phyloP scores from a whole-genome alignment of 805 yeast genomes.

The Monosporozyma yasuniensis region DNA sequence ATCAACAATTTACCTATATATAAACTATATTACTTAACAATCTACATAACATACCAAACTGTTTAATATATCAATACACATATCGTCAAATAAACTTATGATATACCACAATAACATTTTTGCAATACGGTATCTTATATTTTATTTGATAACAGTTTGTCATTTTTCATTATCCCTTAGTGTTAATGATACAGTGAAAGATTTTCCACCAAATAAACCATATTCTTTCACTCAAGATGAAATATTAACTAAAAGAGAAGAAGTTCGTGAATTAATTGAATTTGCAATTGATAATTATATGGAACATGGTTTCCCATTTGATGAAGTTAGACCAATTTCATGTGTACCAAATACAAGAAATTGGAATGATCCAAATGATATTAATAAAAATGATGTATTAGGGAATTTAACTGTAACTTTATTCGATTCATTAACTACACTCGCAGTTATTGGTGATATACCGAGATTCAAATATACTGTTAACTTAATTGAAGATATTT shows the following conservation, averaged over 20 bases:
- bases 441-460: conserved; percentile 61
- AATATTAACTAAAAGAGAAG: conserved; percentile 28
- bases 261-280: conserved; percentile 50
- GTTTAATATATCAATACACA: too few species aligned
- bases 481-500: conserved; percentile 31
- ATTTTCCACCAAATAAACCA: not conserved
- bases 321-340: conserved; percentile 67
- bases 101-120: not conserved
- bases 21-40: too few species aligned
- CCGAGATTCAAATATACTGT: conserved; percentile 43
- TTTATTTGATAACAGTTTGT: not conserved
- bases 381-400: conserved; percentile 67
- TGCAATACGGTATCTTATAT: not conserved
- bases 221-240: conserved; percentile 27
- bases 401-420: conserved; percentile 78
- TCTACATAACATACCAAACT: too few species aligned
- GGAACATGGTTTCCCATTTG: conserved; percentile 65
- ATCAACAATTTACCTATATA: too few species aligned
- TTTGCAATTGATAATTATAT: conserved; percentile 72
- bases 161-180: not conserved
- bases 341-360: conserved; percentile 67
- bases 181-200: not conserved
- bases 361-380: conserved; percentile 41
- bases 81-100: too few species aligned
- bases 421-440: conserved; percentile 71